phyloP scores from a whole-genome alignment of 1,284 basidiomycete species.

The Ganoderma lingzhi region DNA sequence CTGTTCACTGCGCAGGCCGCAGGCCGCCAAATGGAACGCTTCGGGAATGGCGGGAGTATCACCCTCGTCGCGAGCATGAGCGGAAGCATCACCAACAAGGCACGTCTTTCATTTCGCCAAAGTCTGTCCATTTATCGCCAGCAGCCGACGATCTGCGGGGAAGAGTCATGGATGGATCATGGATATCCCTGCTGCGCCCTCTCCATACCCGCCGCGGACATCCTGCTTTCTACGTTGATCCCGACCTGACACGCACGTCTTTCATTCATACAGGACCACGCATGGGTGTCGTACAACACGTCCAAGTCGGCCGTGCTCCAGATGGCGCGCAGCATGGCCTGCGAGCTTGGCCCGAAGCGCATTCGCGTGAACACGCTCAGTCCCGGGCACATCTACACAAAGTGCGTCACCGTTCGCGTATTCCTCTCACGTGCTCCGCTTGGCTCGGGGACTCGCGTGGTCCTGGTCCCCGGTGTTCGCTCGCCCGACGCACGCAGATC shows the following conservation, averaged over 20 bases:
- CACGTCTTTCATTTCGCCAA: slow-evolving; percentile 40
- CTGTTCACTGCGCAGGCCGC: slow-evolving; percentile 83
- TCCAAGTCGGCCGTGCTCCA: slow-evolving; percentile 86
- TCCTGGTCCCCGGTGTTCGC: slow-evolving; percentile 6
- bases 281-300: slow-evolving; percentile 84
- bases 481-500: not conserved
- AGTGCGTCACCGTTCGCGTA: slow-evolving; percentile 50
- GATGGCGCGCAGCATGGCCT: slow-evolving; percentile 86
- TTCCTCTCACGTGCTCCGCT: slow-evolving; percentile 5
- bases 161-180: not conserved
- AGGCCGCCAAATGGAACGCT: slow-evolving; percentile 78
- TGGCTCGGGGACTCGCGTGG: slow-evolving; percentile 1
- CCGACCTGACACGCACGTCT: not conserved
- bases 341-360: slow-evolving; percentile 75
- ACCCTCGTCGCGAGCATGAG: slow-evolving; percentile 89
- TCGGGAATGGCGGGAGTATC: slow-evolving; percentile 80
- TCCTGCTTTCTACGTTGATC: not conserved
- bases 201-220: slow-evolving; percentile 9
- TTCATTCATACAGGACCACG: slow-evolving; percentile 56
- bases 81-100: slow-evolving; percentile 84
- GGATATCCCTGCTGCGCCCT: slow-evolving; percentile 1
- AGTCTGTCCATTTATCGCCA: not conserved
- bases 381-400: slow-evolving; percentile 80
- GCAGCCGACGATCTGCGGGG: slow-evolving; percentile 7
- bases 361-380: slow-evolving; percentile 84